Percentiles rank a stretch among this genome's conserved stretches.
phyloP scores from a whole-genome alignment of 2,329 filamentous ascomycete species.

The Lecanicillium sp. region DNA sequence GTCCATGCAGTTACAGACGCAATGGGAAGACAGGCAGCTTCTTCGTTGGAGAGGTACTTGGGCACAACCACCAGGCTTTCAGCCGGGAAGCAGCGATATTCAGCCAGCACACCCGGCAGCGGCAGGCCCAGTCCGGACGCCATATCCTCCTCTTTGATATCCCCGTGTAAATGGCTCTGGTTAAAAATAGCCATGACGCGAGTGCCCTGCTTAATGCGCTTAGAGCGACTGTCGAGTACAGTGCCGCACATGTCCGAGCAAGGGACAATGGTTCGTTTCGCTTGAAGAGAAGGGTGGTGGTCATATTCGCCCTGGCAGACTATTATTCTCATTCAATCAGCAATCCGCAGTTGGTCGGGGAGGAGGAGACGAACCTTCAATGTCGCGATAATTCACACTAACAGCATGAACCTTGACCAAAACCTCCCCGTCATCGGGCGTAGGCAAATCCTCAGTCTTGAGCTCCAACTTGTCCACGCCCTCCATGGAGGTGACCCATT shows the following conservation, averaged over 20 bases:
- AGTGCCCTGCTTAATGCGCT: slow-evolving; percentile 45
- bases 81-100: slow-evolving; percentile 51
- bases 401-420: slow-evolving; percentile 38
- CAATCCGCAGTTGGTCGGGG: too few relatives aligned
- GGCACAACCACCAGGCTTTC: slow-evolving; percentile 48
- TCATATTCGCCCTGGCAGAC: slow-evolving; percentile 59
- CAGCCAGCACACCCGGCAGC: slow-evolving; percentile 45
- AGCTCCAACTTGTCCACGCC: slow-evolving; percentile 45
- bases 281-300: slow-evolving; percentile 46
- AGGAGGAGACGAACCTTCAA: slow-evolving; percentile 28
- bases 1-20: slow-evolving; percentile 58
- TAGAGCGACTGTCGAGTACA: slow-evolving; percentile 36
- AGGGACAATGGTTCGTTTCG: slow-evolving; percentile 42
- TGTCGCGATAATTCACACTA: slow-evolving; percentile 42
- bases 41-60: slow-evolving; percentile 47
- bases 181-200: slow-evolving; percentile 61
- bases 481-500: slow-evolving; percentile 48
- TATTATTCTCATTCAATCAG: too few relatives aligned
- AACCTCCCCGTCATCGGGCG: slow-evolving; percentile 41
- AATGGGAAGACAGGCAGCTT: slow-evolving; percentile 53
- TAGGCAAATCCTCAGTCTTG: slow-evolving; percentile 34
- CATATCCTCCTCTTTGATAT: slow-evolving; percentile 47
- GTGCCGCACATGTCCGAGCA: slow-evolving; percentile 65
- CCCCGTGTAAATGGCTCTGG: slow-evolving; percentile 48
- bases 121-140: slow-evolving; percentile 52